Evolutionary conservation across 305 asterid genomes (phyloP).

Genomic region (Fraxinus ornus): DNA sequence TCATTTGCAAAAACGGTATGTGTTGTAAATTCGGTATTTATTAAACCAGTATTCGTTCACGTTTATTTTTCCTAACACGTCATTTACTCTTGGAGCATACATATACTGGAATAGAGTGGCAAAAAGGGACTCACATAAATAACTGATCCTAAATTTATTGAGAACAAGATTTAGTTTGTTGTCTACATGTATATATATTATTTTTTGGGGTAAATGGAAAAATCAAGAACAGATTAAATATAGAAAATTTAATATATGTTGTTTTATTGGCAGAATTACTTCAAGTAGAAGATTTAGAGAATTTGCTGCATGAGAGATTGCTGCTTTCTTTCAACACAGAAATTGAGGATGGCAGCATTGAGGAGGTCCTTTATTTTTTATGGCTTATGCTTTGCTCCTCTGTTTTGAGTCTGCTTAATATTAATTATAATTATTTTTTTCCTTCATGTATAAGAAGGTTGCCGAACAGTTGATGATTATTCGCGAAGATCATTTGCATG

Average conservation of each 20-base stretch:
- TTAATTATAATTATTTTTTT: neutral
- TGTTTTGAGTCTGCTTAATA: neutral
- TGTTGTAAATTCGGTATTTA: too few relatives aligned
- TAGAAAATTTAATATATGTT: neutral
- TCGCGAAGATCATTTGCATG: constrained; percentile 31
- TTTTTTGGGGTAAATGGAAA: neutral
- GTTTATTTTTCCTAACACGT: too few relatives aligned
- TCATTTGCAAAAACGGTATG: too few relatives aligned
- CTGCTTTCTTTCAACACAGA: constrained; percentile 52
- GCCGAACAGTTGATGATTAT: constrained; percentile 40
- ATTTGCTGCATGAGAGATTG: constrained; percentile 44
- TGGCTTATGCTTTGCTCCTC: neutral
- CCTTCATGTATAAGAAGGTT: constrained; percentile 21
- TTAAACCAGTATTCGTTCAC: too few relatives aligned
- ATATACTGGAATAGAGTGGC: too few relatives aligned
- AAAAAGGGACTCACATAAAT: too few relatives aligned
- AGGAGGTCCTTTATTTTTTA: constrained; percentile 31
- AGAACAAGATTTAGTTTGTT: too few relatives aligned
- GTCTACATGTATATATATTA: too few relatives aligned
- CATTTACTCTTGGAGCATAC: too few relatives aligned
- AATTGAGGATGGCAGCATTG: constrained; percentile 55
- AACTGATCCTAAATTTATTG: too few relatives aligned
- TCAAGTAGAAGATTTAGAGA: constrained; percentile 37
- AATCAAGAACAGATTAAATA: neutral
- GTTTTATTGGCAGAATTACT: constrained; percentile 17